Conservation (phyloP, 2,329 filamentous ascomycete genomes). For the Pseudogymnoascus sp. region DNA sequence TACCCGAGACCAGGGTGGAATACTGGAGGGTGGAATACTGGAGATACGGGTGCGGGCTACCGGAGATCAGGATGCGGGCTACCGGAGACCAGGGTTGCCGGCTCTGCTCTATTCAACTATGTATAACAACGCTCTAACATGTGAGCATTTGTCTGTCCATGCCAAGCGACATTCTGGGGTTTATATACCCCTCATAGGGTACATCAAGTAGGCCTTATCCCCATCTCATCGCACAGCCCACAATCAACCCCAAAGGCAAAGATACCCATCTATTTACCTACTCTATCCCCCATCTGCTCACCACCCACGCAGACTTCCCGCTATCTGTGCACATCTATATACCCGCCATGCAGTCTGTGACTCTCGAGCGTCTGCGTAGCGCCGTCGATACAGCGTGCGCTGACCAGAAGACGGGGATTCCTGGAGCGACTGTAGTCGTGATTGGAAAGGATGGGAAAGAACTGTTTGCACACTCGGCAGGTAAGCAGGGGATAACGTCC, state of each 20-base stretch:
- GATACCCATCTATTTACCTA: too few species aligned
- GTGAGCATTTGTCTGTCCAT: too few species aligned
- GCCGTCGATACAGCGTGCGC: conserved; percentile 34
- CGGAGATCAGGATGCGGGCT: too few species aligned
- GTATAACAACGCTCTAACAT: too few species aligned
- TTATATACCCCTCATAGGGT: background rate
- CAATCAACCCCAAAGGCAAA: background rate
- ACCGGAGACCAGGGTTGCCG: too few species aligned
- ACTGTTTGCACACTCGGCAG: conserved; percentile 41
- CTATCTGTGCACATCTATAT: too few species aligned
- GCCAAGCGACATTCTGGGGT: background rate
- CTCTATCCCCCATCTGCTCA: background rate
- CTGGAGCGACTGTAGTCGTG: conserved; percentile 39
- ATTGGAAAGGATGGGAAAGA: conserved; percentile 42
- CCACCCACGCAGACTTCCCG: background rate
- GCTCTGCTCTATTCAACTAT: too few species aligned
- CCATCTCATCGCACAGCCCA: background rate
- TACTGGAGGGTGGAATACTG: too few species aligned
- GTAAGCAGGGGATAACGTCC: conserved; percentile 37
- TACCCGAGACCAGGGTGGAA: too few species aligned
- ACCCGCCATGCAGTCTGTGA: background rate
- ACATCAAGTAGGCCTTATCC: background rate
- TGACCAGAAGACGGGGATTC: conserved; percentile 35
- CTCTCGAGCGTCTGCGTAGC: background rate
- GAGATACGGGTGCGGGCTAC: too few species aligned